These are phyloP conservation scores for Kwoniella shivajii DNA, from an alignment of 1,284 basidiomycete genomes.

Conservation along the genomic window DNA sequence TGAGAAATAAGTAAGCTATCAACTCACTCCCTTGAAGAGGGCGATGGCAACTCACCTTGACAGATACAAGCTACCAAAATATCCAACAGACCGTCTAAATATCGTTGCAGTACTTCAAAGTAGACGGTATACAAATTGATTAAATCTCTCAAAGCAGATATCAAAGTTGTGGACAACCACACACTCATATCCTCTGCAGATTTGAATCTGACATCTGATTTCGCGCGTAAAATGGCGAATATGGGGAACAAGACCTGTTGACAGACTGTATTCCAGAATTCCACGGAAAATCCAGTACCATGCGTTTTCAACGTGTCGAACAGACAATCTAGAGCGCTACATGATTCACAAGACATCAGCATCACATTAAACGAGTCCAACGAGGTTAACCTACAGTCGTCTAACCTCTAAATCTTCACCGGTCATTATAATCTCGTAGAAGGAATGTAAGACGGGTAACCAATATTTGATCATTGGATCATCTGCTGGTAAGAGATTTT, in stretches of 20 bases:
- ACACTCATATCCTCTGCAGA: constrained; percentile 99
- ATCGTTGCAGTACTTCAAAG: constrained; percentile 87
- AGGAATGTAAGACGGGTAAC: constrained; percentile 94
- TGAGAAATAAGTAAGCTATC: too few species aligned
- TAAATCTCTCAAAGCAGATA: constrained; percentile 92
- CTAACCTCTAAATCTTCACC: constrained; percentile 98
- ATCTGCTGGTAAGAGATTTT: constrained; percentile 51
- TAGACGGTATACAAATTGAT: constrained; percentile 96
- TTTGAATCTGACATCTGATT: constrained; percentile 80
- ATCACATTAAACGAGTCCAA: too few species aligned
- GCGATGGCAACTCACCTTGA: constrained; percentile 68
- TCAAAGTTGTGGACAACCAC: constrained; percentile 99
- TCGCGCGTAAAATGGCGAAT: constrained; percentile 79
- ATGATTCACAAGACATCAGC: not conserved
- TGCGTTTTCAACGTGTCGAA: constrained; percentile 93
- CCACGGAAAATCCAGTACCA: constrained; percentile 80
- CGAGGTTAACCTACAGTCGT: constrained; percentile 83
- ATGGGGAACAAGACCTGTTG: constrained; percentile 98
- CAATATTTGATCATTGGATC: constrained; percentile 93
- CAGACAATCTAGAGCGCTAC: constrained; percentile 89
- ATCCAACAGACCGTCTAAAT: constrained; percentile 88
- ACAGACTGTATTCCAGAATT: constrained; percentile 98
- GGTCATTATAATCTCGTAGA: constrained; percentile 99
- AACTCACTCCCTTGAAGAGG: too few species aligned
- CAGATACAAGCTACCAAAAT: constrained; percentile 96